phyloP scores from a whole-genome alignment of 1,139 yeast species.

The Suzukiozyma palmioleophila region DNA sequence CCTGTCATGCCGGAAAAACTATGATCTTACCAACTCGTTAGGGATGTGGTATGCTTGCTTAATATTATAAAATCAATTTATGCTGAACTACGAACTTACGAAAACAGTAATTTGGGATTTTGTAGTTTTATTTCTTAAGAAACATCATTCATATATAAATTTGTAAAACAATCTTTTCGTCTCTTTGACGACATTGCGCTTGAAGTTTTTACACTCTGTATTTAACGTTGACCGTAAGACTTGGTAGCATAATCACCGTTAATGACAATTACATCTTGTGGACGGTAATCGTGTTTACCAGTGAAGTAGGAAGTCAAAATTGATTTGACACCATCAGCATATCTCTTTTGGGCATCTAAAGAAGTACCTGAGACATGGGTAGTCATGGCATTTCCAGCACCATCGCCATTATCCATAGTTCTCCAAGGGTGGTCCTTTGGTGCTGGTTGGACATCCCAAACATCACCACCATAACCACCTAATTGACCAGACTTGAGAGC shows the following conservation, averaged over 20 bases:
- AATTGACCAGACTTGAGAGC: constrained; percentile 67
- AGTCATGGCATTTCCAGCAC: constrained; percentile 82
- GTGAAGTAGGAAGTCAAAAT: constrained; percentile 62
- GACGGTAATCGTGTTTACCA: constrained; percentile 62
- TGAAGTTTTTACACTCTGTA: no score
- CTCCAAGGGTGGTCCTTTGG: constrained; percentile 78
- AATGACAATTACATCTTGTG: constrained; percentile 68
- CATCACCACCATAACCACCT: constrained; percentile 82
- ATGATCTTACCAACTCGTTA: no score
- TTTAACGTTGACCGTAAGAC: constrained; percentile 30
- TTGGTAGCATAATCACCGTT: constrained; percentile 72
- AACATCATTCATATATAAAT: no score
- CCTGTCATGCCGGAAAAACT: no score
- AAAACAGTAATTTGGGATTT: no score
- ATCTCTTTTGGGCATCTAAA: constrained; percentile 74
- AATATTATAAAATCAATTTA: no score
- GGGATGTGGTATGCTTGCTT: no score
- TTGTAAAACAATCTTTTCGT: no score
- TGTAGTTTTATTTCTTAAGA: no score
- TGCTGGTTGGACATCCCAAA: constrained; percentile 81
- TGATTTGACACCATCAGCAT: constrained; percentile 63
- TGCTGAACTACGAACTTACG: no score
- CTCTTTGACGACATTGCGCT: no score
- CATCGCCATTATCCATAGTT: constrained; percentile 52
- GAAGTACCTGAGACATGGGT: constrained; percentile 82